Percentiles rank a stretch among this genome's conserved stretches.
phyloP scores from a whole-genome alignment of 257 asterid genomes.

The Plantago ovata region DNA sequence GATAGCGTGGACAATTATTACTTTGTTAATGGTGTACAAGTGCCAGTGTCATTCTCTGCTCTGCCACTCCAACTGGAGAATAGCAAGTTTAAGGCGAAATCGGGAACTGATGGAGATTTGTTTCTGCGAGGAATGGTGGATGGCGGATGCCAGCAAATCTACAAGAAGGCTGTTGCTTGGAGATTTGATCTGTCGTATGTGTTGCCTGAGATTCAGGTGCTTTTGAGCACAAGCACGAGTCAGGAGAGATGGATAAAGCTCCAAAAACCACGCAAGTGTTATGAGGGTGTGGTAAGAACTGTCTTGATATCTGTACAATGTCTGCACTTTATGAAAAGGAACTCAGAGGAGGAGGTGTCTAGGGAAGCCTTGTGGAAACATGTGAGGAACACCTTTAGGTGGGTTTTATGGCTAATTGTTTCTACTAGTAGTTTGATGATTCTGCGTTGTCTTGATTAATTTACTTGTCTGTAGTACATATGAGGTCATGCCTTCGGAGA shows the following conservation, averaged over 20 bases:
- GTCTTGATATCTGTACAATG: slow-evolving; percentile 42
- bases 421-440: not conserved
- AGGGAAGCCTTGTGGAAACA: slow-evolving; percentile 46
- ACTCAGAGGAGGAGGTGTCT: slow-evolving; percentile 24
- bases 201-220: slow-evolving; percentile 50
- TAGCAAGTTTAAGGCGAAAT: not conserved
- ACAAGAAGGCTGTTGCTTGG: slow-evolving; percentile 57
- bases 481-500: slow-evolving; percentile 54
- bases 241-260: slow-evolving; percentile 52
- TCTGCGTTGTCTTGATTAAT: slow-evolving; percentile 8
- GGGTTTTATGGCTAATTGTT: not conserved
- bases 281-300: slow-evolving; percentile 33
- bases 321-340: slow-evolving; percentile 50
- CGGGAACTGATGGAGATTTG: slow-evolving; percentile 17
- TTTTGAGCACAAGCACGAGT: slow-evolving; percentile 32
- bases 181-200: slow-evolving; percentile 43
- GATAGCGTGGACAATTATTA: slow-evolving; percentile 36
- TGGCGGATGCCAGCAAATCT: slow-evolving; percentile 36
- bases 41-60: slow-evolving; percentile 39
- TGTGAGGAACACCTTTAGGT: slow-evolving; percentile 42
- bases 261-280: slow-evolving; percentile 44
- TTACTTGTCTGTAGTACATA: slow-evolving; percentile 38
- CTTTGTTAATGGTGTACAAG: slow-evolving; percentile 30
- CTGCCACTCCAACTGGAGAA: slow-evolving; percentile 50
- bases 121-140: slow-evolving; percentile 42